These are phyloP conservation scores for Zymoseptoria passerinii DNA, from an alignment of 2,329 filamentous ascomycete genomes.

Conservation along the genomic window DNA sequence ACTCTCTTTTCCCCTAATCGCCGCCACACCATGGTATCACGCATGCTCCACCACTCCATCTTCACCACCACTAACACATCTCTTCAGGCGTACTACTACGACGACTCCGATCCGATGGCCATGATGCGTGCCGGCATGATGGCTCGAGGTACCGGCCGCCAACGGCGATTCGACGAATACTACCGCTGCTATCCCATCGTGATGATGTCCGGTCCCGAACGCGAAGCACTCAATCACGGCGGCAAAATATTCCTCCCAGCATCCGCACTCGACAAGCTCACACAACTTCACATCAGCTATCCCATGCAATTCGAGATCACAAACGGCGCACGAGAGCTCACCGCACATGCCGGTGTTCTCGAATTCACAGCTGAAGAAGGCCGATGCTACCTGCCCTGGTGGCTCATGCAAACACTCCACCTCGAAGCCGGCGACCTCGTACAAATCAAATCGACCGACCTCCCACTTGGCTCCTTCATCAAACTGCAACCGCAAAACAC, in stretches of 20 bases:
- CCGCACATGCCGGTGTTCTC: constrained; percentile 87
- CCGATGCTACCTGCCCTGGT: constrained; percentile 89
- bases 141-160: constrained; percentile 41
- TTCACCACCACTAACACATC: neutral
- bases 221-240: constrained; percentile 85
- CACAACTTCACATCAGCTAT: constrained; percentile 90
- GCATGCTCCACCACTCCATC: neutral
- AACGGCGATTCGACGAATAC: constrained; percentile 91
- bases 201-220: constrained; percentile 86
- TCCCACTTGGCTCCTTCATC: constrained; percentile 83
- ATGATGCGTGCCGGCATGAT: constrained; percentile 49
- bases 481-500: constrained; percentile 93
- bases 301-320: constrained; percentile 94
- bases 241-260: constrained; percentile 98
- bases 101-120: constrained; percentile 46
- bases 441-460: constrained; percentile 88
- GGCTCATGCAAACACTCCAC: constrained; percentile 89
- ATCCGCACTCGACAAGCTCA: constrained; percentile 92
- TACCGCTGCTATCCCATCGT: constrained; percentile 93
- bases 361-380: constrained; percentile 98
- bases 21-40: neutral
- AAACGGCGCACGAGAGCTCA: constrained; percentile 70
- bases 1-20: neutral
- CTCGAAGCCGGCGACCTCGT: constrained; percentile 91
- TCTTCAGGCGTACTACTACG: constrained; percentile 32